A percentile compares a stretch with the other conserved stretches of the same genome.
Evolutionary conservation across 768 basidiomycete genomes (phyloP).

Genomic region (Suillus americanus): DNA sequence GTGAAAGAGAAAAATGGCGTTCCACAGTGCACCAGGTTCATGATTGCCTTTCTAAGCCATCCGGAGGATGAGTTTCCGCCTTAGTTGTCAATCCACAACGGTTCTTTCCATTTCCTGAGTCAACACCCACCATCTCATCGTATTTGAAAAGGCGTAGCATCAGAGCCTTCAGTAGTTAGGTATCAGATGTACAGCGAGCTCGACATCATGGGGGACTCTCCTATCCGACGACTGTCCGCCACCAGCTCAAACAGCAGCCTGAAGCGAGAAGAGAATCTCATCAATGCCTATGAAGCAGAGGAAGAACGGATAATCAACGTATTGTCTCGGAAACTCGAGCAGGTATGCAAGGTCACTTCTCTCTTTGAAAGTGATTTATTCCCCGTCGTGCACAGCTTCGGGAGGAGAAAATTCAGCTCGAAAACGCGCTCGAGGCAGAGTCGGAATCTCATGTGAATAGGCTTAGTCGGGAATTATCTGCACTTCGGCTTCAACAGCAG

Average conservation of each 20-base stretch:
- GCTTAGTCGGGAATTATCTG: conserved; percentile 67
- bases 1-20: neutral
- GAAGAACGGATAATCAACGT: conserved; percentile 87
- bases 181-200: conserved; percentile 3
- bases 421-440: conserved; percentile 82
- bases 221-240: conserved; percentile 56
- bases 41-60: conserved; percentile 10
- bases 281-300: conserved; percentile 88
- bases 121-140: conserved; percentile 1
- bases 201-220: conserved; percentile 38
- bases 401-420: conserved; percentile 82
- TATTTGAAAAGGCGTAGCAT: neutral
- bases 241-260: conserved; percentile 49
- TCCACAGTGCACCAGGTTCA: neutral
- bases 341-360: conserved; percentile 43
- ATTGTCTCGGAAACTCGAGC: conserved; percentile 79
- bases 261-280: conserved; percentile 67
- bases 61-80: conserved; percentile 4
- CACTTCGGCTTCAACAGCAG: conserved; percentile 59
- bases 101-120: neutral
- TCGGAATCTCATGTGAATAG: conserved; percentile 83
- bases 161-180: neutral
- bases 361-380: conserved; percentile 1
- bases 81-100: conserved; percentile 6
- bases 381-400: conserved; percentile 50